Percentiles rank a stretch among this genome's conserved stretches.
Evolutionary conservation across 768 basidiomycete species (phyloP).

Genomic region (Phylloporus rhodoxanthus): DNA sequence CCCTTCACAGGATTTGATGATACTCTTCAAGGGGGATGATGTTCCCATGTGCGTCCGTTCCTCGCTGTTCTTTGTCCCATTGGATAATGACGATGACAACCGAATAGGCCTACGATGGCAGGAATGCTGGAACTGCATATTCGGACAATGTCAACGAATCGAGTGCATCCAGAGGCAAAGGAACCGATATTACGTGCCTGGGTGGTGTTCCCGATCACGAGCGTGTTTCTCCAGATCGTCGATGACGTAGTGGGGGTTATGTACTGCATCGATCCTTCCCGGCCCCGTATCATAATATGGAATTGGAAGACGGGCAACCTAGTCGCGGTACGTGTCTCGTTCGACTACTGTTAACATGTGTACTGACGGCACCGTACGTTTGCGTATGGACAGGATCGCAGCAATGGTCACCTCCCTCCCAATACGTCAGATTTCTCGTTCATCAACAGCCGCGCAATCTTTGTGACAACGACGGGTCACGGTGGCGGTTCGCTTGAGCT

Average conservation of each 20-base stretch:
- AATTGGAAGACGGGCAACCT: conserved; percentile 44
- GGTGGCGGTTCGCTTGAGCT: conserved; percentile 38
- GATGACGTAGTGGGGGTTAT: conserved; percentile 50
- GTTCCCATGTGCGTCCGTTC: conserved; percentile 12
- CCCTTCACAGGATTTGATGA: conserved; percentile 56
- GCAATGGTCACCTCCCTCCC: conserved; percentile 18
- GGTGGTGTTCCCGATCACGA: conserved; percentile 20
- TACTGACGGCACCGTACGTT: background rate
- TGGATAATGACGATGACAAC: background rate
- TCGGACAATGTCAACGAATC: conserved; percentile 39
- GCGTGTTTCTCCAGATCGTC: conserved; percentile 44
- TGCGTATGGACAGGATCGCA: conserved; percentile 26
- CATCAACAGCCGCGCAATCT: conserved; percentile 38
- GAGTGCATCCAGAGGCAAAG: conserved; percentile 39
- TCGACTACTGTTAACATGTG: background rate
- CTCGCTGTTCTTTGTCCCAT: background rate
- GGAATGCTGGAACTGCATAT: conserved; percentile 35
- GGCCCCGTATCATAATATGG: conserved; percentile 36
- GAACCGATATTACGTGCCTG: conserved; percentile 24
- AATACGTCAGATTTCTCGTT: conserved; percentile 43
- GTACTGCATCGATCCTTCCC: conserved; percentile 27
- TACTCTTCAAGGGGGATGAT: conserved; percentile 32
- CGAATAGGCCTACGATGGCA: background rate
- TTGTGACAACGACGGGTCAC: conserved; percentile 37
- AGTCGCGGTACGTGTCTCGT: conserved; percentile 36